Evolutionary conservation across 208 protist species (phyloP).

Genomic region (Trypanosoma rangeli): DNA sequence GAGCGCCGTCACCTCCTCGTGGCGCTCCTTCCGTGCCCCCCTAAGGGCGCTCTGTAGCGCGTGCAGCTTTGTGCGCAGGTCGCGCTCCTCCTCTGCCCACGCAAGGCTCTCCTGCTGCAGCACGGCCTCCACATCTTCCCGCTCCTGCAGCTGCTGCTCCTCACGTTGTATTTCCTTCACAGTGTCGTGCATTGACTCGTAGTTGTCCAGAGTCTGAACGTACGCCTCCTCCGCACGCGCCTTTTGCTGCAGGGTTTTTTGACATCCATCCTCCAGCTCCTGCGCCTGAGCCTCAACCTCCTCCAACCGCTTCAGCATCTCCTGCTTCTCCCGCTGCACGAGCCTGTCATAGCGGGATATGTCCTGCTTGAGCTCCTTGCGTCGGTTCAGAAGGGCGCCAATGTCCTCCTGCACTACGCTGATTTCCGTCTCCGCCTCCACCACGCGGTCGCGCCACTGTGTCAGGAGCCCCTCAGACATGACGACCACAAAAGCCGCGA

Average conservation of each 20-base stretch:
- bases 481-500: too few relatives aligned
- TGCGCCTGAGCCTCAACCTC: slow-evolving; percentile 66
- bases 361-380: slow-evolving; percentile 47
- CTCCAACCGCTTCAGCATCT: slow-evolving; percentile 58
- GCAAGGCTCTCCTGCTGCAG: slow-evolving; percentile 69
- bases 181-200: slow-evolving; percentile 76
- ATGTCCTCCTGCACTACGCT: slow-evolving; percentile 72
- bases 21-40: slow-evolving; percentile 40
- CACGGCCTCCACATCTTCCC: slow-evolving; percentile 61
- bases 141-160: slow-evolving; percentile 54
- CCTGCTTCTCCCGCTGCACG: slow-evolving; percentile 63
- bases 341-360: slow-evolving; percentile 48
- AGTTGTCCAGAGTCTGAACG: slow-evolving; percentile 76
- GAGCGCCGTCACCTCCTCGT: slow-evolving; percentile 55
- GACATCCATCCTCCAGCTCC: slow-evolving; percentile 51
- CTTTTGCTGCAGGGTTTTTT: slow-evolving; percentile 52
- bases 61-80: slow-evolving; percentile 52
- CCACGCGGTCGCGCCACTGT: slow-evolving; percentile 73
- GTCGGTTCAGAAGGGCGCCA: slow-evolving; percentile 39
- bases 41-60: slow-evolving; percentile 51
- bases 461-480: slow-evolving; percentile 40
- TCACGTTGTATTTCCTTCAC: slow-evolving; percentile 76
- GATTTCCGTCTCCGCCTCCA: slow-evolving; percentile 67
- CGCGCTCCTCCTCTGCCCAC: slow-evolving; percentile 87
- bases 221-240: slow-evolving; percentile 70